Evolutionary conservation across 2,329 filamentous ascomycete genomes (phyloP).

Genomic region (Laburnicola sp.): DNA sequence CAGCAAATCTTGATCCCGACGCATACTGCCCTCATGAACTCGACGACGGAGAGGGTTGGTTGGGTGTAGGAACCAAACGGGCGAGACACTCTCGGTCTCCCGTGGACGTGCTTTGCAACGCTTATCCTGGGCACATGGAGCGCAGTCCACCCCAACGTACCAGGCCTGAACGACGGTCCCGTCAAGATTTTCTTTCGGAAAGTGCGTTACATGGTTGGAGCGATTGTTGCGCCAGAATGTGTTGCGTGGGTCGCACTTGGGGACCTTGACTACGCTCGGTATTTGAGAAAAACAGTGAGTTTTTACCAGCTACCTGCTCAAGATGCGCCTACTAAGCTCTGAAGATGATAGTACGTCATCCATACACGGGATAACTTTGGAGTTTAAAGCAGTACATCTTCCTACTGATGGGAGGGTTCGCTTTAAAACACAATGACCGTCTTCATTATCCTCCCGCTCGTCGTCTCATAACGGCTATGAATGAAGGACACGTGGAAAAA

Average conservation of each 20-base stretch:
- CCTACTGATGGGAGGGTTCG: slow-evolving; percentile 17
- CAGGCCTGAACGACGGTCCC: slow-evolving; percentile 10
- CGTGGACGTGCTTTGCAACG: slow-evolving; percentile 39
- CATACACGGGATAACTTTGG: slow-evolving; percentile 2
- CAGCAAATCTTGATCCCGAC: too few species aligned
- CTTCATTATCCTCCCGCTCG: neutral
- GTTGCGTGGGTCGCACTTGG: neutral
- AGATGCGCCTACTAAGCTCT: neutral
- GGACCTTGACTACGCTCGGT: neutral
- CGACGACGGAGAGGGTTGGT: slow-evolving; percentile 6
- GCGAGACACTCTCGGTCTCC: slow-evolving; percentile 38
- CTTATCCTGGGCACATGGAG: slow-evolving; percentile 41
- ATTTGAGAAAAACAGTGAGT: neutral
- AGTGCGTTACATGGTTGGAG: neutral
- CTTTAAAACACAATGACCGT: neutral
- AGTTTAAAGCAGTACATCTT: slow-evolving; percentile 15
- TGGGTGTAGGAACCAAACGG: slow-evolving; percentile 22
- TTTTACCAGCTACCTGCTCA: neutral
- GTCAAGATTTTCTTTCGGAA: slow-evolving; percentile 10
- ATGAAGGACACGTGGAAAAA: neutral
- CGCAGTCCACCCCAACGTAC: slow-evolving; percentile 36
- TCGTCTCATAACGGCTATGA: neutral
- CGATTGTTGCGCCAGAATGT: slow-evolving; percentile 13
- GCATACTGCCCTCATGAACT: neutral
- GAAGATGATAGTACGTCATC: neutral